Conservation (phyloP, 2,329 filamentous ascomycete species). For the Monilinia fructigena region DNA sequence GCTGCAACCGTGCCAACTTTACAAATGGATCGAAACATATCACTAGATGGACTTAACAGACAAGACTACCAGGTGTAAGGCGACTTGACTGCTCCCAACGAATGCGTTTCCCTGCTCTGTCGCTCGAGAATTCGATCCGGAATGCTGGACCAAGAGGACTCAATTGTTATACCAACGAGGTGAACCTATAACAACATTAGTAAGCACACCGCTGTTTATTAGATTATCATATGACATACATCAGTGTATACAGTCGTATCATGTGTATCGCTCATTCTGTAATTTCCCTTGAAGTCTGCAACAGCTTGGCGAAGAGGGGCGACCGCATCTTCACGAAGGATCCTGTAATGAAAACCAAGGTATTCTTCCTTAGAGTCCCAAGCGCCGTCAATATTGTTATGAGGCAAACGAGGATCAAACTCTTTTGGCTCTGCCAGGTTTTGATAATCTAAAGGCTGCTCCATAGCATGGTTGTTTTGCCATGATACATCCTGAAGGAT, state of each 20-base stretch:
- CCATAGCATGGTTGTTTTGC: background rate
- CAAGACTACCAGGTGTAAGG: constrained; percentile 52
- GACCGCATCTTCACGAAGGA: constrained; percentile 73
- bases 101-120: constrained; percentile 63
- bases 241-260: constrained; percentile 67
- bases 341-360: constrained; percentile 68
- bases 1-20: constrained; percentile 72
- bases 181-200: constrained; percentile 53
- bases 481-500: constrained; percentile 42
- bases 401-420: constrained; percentile 31
- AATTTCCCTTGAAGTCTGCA: constrained; percentile 51
- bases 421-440: constrained; percentile 24
- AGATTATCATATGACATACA: constrained; percentile 44
- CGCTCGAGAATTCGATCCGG: constrained; percentile 68
- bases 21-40: constrained; percentile 65
- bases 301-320: constrained; percentile 69
- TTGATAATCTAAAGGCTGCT: constrained; percentile 34
- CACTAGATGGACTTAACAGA: constrained; percentile 53
- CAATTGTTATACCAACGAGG: constrained; percentile 62
- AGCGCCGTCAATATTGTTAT: constrained; percentile 55
- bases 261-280: constrained; percentile 56
- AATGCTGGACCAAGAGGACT: constrained; percentile 61
- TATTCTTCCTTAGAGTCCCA: constrained; percentile 66
- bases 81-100: constrained; percentile 58
- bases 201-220: background rate